phyloP scores from a whole-genome alignment of 441 rosid species.

The Mallotus japonicus region DNA sequence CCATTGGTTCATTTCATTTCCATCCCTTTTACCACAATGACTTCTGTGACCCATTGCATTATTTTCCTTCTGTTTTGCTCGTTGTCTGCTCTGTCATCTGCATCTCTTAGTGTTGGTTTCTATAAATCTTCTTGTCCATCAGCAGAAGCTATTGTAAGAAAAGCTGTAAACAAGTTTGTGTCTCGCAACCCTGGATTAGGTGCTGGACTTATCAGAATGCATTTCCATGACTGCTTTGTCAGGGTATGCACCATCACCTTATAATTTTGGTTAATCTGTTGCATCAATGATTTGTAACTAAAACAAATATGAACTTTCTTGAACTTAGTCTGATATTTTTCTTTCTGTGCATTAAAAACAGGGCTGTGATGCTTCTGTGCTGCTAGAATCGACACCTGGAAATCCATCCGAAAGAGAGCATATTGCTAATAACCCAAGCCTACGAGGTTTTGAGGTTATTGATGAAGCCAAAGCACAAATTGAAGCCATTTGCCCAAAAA shows the following conservation, averaged over 20 bases:
- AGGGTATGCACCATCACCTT: background rate
- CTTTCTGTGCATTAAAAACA: background rate
- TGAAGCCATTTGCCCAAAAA: constrained; percentile 4
- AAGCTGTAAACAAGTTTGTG: background rate
- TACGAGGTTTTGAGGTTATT: constrained; percentile 10
- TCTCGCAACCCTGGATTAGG: background rate
- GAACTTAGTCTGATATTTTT: background rate
- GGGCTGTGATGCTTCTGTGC: constrained; percentile 16
- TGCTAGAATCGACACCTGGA: background rate
- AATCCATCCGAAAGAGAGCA: constrained; percentile 8
- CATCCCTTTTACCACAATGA: no score
- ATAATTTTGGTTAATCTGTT: no score
- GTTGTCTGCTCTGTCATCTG: background rate
- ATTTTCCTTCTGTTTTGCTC: background rate
- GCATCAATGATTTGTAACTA: no score
- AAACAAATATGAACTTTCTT: no score
- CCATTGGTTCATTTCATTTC: no score
- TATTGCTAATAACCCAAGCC: constrained; percentile 1
- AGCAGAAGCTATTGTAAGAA: background rate
- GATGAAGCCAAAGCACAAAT: constrained; percentile 9
- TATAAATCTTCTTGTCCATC: constrained; percentile 1
- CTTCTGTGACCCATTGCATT: background rate
- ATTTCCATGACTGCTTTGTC: constrained; percentile 12
- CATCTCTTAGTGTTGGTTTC: background rate
- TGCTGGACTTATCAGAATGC: constrained; percentile 15